phyloP scores from a whole-genome alignment of 2,329 filamentous ascomycete genomes.

The Fusarium abutilonis region DNA sequence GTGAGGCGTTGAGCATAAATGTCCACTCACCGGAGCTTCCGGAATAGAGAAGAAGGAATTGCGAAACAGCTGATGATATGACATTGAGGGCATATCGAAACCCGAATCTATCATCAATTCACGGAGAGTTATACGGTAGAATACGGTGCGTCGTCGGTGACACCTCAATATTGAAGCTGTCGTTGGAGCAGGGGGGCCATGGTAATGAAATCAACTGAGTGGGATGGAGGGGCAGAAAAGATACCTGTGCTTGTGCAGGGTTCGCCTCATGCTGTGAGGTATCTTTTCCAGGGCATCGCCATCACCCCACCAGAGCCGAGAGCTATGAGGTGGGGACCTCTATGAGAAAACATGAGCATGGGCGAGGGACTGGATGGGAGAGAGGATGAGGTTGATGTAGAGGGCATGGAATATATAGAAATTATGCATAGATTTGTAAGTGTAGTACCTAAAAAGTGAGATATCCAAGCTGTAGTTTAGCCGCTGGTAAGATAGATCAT shows the following conservation, averaged over 20 bases:
- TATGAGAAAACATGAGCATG: neutral
- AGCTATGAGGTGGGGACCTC: neutral
- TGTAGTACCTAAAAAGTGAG: neutral
- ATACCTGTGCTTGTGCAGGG: constrained; percentile 11
- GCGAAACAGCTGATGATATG: constrained; percentile 4
- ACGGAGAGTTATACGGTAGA: constrained; percentile 32
- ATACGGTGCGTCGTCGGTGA: constrained; percentile 32
- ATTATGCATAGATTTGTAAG: constrained; percentile 9
- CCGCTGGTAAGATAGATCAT: neutral
- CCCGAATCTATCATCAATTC: neutral
- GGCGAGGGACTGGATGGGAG: neutral
- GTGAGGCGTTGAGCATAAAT: constrained; percentile 14
- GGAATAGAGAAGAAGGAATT: constrained; percentile 15
- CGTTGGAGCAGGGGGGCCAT: neutral
- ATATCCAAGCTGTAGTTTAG: neutral
- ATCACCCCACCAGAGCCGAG: constrained; percentile 33
- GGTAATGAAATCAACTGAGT: constrained; percentile 30
- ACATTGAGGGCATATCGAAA: neutral
- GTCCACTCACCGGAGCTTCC: constrained; percentile 38
- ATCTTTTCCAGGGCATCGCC: constrained; percentile 16
- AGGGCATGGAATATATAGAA: too few relatives aligned
- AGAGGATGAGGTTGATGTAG: neutral
- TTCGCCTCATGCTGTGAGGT: constrained; percentile 10
- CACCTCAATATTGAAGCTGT: constrained; percentile 18
- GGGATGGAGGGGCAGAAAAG: constrained; percentile 29